Conservation (phyloP, 2,329 filamentous ascomycete species). For the Scedosporium aurantiacum region DNA sequence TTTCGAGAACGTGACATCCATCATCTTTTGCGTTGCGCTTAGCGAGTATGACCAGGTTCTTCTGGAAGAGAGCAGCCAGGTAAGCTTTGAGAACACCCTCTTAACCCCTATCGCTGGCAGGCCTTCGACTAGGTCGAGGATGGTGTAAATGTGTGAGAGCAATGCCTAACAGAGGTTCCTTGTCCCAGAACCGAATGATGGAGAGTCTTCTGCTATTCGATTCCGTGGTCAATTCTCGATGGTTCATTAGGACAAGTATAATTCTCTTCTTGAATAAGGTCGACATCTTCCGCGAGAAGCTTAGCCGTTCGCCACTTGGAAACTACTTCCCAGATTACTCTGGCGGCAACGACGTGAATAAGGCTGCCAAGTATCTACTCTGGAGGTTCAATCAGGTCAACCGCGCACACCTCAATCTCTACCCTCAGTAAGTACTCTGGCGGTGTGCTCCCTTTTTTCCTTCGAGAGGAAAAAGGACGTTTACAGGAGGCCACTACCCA, state of each 20-base stretch:
- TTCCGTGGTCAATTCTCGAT: slow-evolving; percentile 95
- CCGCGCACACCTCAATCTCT: slow-evolving; percentile 86
- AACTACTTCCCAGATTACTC: slow-evolving; percentile 99
- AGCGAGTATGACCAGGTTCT: slow-evolving; percentile 98
- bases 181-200: slow-evolving; percentile 89
- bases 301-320: slow-evolving; percentile 75
- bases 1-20: slow-evolving; percentile 98
- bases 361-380: slow-evolving; percentile 91
- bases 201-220: slow-evolving; percentile 93
- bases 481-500: too few relatives aligned
- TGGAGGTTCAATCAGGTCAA: slow-evolving; percentile 99
- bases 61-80: slow-evolving; percentile 93
- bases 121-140: too few relatives aligned
- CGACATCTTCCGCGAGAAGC: slow-evolving; percentile 93
- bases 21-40: slow-evolving; percentile 96
- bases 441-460: too few relatives aligned
- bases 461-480: too few relatives aligned
- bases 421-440: slow-evolving; percentile 68
- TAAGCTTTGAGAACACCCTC: slow-evolving; percentile 28
- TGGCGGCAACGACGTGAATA: slow-evolving; percentile 93
- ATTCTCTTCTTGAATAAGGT: slow-evolving; percentile 99
- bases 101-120: not conserved
- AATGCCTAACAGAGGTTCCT: not conserved
- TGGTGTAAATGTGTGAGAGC: too few relatives aligned
- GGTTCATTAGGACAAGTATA: slow-evolving; percentile 98